Base-by-base conservation (phyloP, 805 yeast species). In the Starmerella floricola region DNA sequence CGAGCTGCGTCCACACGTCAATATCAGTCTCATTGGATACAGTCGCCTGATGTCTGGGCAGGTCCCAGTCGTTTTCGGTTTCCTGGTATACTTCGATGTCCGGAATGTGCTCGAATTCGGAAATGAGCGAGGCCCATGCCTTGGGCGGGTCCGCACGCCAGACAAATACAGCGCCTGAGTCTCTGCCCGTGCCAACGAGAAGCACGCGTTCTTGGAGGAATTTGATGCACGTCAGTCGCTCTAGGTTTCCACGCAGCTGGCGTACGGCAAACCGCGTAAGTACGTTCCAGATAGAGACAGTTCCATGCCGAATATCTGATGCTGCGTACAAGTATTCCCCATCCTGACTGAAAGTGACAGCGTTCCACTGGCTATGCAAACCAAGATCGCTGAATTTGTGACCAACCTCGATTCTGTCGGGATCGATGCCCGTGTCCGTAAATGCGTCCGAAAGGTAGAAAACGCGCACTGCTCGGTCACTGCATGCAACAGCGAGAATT, bases 261-360 rank as follows among this genome's bases (percentile, higher is more conserved):
- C 34, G 30, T 4, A 42, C 44, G 10, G 40, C 30, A 13, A 29
- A 27, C 17, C 38, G 38, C 26, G 41, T 27, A 19, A 23, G 34
- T 16, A 41, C 31, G 31, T 46, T 43, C 52, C 52, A 48, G 12
- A 46, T 37, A 15, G 37, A 37, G 15, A 48, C 41, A 2, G 38
- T 31, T 19, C 49, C 47, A 5, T 31, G 30, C 11, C 33, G 34
- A 15, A 19, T 13, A 30, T 43, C 52, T 6, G 48, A 34, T n/a
- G 44, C 44, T 3, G 49, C 52, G 20, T 37, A 41, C 30, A 48
- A 38, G 27, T 38, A 43, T 37, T 45, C 45, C 34, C 52, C 52
- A 19, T 43, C 42, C 13, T 26, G 30, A 34, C 46, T 48, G 29
- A 46, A 38, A 17, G 38, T 31, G 8, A 48, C 21, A 1, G 44